Evolutionary conservation across 2,329 filamentous ascomycete genomes (phyloP).

Genomic region (Aspergillus tanneri): DNA sequence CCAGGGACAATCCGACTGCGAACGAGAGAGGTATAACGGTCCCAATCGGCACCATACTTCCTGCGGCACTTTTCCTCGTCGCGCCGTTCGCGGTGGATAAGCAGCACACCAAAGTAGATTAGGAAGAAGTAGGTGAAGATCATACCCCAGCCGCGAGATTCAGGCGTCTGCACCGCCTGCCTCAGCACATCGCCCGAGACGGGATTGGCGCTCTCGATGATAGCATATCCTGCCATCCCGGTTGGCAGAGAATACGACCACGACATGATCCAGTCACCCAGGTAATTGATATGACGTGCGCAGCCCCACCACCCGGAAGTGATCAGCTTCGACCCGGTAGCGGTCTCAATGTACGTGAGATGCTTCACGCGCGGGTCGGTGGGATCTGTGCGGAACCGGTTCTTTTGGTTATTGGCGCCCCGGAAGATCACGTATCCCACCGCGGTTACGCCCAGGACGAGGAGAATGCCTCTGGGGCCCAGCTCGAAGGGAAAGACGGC

Average conservation of each 20-base stretch:
- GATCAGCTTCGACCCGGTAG: constrained; percentile 75
- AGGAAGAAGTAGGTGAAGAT: constrained; percentile 93
- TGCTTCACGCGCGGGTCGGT: constrained; percentile 74
- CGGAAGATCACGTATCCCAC: constrained; percentile 90
- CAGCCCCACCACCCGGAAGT: constrained; percentile 90
- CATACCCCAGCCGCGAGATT: constrained; percentile 78
- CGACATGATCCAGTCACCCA: constrained; percentile 91
- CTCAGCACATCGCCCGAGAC: constrained; percentile 64
- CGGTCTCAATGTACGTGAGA: constrained; percentile 82
- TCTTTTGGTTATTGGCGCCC: constrained; percentile 91
- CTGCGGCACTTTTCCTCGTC: constrained; percentile 87
- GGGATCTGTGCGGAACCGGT: constrained; percentile 85
- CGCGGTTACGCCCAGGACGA: constrained; percentile 65
- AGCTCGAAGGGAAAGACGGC: constrained; percentile 78
- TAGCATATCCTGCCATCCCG: constrained; percentile 75
- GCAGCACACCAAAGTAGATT: constrained; percentile 81
- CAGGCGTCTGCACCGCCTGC: constrained; percentile 70
- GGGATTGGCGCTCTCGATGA: constrained; percentile 53
- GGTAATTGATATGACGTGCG: constrained; percentile 91
- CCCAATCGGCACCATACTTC: constrained; percentile 94
- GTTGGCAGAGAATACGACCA: constrained; percentile 91
- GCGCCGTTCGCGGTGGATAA: constrained; percentile 80
- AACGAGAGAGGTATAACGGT: constrained; percentile 80
- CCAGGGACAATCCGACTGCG: constrained; percentile 80
- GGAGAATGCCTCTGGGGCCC: constrained; percentile 63